Evolutionary conservation across 2,329 filamentous ascomycete species (phyloP).

Genomic region (Trichoderma afroharzianum): DNA sequence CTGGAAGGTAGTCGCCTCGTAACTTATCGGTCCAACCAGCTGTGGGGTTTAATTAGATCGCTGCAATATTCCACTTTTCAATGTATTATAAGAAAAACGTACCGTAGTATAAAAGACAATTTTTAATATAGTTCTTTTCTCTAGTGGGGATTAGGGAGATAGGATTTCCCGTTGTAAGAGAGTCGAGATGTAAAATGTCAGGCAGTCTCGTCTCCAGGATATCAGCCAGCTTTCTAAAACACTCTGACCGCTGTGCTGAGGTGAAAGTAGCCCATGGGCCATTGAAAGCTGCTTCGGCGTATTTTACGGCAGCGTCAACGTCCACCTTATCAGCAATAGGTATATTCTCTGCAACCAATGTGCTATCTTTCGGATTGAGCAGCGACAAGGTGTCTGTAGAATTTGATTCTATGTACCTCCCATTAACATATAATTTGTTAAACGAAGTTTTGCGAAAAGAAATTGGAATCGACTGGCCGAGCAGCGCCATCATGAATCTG

Average conservation of each 20-base stretch:
- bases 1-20: background rate
- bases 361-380: background rate
- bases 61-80: background rate
- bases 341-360: background rate
- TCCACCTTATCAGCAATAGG: background rate
- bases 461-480: background rate
- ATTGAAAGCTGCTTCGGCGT: background rate
- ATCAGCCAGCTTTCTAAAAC: background rate
- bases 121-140: slow-evolving; percentile 7
- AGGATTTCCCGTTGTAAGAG: background rate
- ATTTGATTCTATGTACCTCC: background rate
- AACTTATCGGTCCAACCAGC: slow-evolving; percentile 2
- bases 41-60: background rate
- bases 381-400: background rate
- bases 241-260: background rate
- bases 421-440: background rate
- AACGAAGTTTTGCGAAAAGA: background rate
- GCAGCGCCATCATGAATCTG: background rate
- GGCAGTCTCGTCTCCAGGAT: background rate
- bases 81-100: fast-evolving
- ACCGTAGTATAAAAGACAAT: slow-evolving; percentile 2
- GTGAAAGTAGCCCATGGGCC: background rate
- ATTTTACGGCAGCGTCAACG: background rate
- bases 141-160: background rate
- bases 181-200: background rate